Evolutionary conservation across 1,284 basidiomycete genomes (phyloP).

Genomic region (Leccinum colubrinum): DNA sequence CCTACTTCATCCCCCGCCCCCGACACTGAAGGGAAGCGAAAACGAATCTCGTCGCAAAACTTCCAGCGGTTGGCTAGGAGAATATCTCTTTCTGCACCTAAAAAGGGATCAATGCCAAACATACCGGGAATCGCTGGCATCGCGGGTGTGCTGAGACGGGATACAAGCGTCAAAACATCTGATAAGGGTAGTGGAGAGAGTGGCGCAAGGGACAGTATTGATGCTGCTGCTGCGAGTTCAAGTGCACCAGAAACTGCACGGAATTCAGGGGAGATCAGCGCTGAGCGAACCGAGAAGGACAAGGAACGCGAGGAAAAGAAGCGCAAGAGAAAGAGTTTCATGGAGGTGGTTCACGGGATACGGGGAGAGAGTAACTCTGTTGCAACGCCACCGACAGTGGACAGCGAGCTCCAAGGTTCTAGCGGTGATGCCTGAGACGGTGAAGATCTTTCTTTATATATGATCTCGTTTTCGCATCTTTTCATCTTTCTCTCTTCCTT

Average conservation of each 20-base stretch:
- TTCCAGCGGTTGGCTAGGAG: constrained; percentile 74
- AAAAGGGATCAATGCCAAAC: constrained; percentile 51
- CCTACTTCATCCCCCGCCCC: constrained; percentile 58
- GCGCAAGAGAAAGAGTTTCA: no score
- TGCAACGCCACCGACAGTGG: constrained; percentile 15
- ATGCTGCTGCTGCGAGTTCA: no score
- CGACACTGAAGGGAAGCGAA: constrained; percentile 70
- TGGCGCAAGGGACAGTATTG: no score
- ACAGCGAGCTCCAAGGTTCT: constrained; percentile 15
- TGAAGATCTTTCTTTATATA: neutral
- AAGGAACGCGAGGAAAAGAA: no score
- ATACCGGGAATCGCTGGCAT: constrained; percentile 43
- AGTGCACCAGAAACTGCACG: no score
- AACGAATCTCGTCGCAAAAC: constrained; percentile 78
- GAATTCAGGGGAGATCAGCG: no score
- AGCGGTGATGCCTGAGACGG: constrained; percentile 13
- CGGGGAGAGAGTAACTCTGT: constrained; percentile 17
- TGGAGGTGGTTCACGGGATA: constrained; percentile 6
- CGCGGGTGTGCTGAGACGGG: constrained; percentile 22
- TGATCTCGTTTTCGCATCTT: constrained; percentile 9
- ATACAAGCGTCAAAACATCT: no score
- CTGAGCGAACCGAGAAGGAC: no score
- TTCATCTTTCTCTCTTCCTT: constrained; percentile 2
- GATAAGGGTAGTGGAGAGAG: no score
- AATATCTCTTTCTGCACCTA: constrained; percentile 64